Percentiles rank a stretch among this genome's conserved stretches.
phyloP scores from a whole-genome alignment of 2,329 filamentous ascomycete genomes.

The Nannizziopsis arthrosporioides region DNA sequence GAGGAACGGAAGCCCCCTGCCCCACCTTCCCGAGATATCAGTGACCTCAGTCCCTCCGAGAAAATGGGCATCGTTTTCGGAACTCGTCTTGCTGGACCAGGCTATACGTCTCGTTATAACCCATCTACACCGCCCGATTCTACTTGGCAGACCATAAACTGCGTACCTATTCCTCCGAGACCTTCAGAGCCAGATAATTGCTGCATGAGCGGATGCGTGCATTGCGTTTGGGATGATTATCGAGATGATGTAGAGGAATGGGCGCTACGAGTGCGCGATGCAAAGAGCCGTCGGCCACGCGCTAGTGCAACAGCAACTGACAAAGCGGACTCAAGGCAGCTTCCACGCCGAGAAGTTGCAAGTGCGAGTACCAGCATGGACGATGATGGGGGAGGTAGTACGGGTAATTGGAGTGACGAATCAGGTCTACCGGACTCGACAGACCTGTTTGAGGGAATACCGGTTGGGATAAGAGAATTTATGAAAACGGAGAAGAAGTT shows the following conservation, averaged over 20 bases:
- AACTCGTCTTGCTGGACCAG: slow-evolving; percentile 61
- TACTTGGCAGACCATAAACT: slow-evolving; percentile 52
- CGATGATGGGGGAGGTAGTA: slow-evolving; percentile 66
- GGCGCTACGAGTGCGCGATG: slow-evolving; percentile 54
- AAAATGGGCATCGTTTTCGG: slow-evolving; percentile 67
- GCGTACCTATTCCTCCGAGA: slow-evolving; percentile 67
- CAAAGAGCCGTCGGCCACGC: slow-evolving; percentile 34
- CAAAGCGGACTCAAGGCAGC: slow-evolving; percentile 23
- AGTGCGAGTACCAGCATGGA: slow-evolving; percentile 55
- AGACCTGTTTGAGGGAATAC: slow-evolving; percentile 66
- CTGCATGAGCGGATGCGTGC: slow-evolving; percentile 97
- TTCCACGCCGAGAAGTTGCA: slow-evolving; percentile 32
- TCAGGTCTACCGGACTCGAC: slow-evolving; percentile 36
- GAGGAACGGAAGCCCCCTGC: slow-evolving; percentile 11
- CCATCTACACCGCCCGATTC: slow-evolving; percentile 47
- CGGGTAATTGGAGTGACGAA: slow-evolving; percentile 50
- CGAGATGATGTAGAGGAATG: slow-evolving; percentile 88
- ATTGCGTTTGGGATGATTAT: slow-evolving; percentile 91
- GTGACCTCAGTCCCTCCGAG: slow-evolving; percentile 24
- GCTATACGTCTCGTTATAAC: slow-evolving; percentile 48
- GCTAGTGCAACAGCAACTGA: slow-evolving; percentile 23
- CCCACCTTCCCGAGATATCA: slow-evolving; percentile 1
- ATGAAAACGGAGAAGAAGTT: slow-evolving; percentile 94
- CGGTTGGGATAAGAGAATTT: slow-evolving; percentile 88
- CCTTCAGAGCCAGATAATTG: slow-evolving; percentile 93